Evolutionary conservation across 1,284 basidiomycete species (phyloP), one percentile per base, ranked within the genome.

Genomic region (Melanopsichium pennsylvanicum): DNA sequence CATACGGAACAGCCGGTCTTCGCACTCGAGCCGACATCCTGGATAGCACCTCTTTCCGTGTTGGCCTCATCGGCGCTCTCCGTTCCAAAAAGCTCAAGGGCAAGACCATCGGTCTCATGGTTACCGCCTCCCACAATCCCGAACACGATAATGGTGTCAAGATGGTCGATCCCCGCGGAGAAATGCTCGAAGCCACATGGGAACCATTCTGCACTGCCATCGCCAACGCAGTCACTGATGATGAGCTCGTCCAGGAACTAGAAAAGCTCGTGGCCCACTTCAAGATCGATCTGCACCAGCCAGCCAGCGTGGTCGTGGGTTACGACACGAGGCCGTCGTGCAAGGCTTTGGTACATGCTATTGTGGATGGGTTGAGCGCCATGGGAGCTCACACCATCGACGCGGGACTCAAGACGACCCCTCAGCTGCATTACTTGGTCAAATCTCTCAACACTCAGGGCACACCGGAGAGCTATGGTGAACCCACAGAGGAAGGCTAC

Each of bases 141-240:
- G 95, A 95, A 81, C 86, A 88, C 76, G 96, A 99, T 82, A 99
- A 99, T 81, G 96, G 96, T 29, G 92, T 97, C 63, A 99, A 98
- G 82, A 87, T 98, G 44, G 92, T 99, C 37, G 96, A 99, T 83
- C 92, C 96, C 15, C 88, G 88, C 12, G 96, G 96, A n/a, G 96
- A 99, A 82, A 99, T 99, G 96, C 87, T 99, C n/a, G 91, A 95
- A 78, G 84, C 90, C 1, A 86, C 91, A 27, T 99, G 96, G 96
- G 96, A 99, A 82, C 80, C 82, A 0, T 87, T 95, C 80, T 94
- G 95, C 18, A 95, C 96, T 6, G 82, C 83, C 5, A 84, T 98
- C n/a, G 91, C 94, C 58, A 98, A 98, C 81, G 92, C 92, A 18
- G 73, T 85, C 11, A 87, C 87, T 16, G 87, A 89, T 8, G 86